Evolutionary conservation across 176 grass and related monocot species (phyloP), one percentile per base, ranked within the genome.

Genomic region (Typha latifolia): DNA sequence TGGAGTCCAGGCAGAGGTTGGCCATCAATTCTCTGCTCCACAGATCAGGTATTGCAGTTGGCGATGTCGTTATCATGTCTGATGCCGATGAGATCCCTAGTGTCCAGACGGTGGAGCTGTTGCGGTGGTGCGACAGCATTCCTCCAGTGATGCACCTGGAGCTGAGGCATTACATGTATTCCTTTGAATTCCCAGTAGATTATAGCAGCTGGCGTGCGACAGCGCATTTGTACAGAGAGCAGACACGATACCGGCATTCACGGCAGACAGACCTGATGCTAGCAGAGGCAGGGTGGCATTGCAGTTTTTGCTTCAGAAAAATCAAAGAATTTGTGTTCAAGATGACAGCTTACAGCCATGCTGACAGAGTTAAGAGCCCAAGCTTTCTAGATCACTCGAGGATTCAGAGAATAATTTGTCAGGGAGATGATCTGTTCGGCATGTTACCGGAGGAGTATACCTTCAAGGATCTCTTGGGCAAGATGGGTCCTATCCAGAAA

Each of bases 361-460:
- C 94, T 0, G 94, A 97, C 69, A 75, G 89, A 51, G 85, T 97
- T 66, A 80, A 66, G 8, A 55, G 75, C 51, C 27, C 64, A 34
- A 87, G 78, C 69, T 92, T 89, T 73, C 64, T 97, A 32, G 78
- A 90, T 12, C 76, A 72, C 14, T 75, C 82, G 21, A 89, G 94
- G 72, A 97, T 97, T 65, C 94, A 97, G 80, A 84, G 51, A 70
- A 80, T 97, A 69, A 97, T 97, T 59, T 97, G 94, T 69, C 72
- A 82, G 6, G 94, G 94, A 23, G 85, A 80, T 9, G 86, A 97
- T 69, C 72, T 97, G 52, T 97, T 97, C 77, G 88, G 85, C 82
- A 90, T 97, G 94, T 76, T 97, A 55, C 94, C 94, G 23, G 94
- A 97, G 72, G 88, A 97, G 74, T 97, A 92, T 56, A 89, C 85